Conservation (phyloP, 495 filamentous ascomycete species). For the Hyphodiscus hymeniophilus region DNA sequence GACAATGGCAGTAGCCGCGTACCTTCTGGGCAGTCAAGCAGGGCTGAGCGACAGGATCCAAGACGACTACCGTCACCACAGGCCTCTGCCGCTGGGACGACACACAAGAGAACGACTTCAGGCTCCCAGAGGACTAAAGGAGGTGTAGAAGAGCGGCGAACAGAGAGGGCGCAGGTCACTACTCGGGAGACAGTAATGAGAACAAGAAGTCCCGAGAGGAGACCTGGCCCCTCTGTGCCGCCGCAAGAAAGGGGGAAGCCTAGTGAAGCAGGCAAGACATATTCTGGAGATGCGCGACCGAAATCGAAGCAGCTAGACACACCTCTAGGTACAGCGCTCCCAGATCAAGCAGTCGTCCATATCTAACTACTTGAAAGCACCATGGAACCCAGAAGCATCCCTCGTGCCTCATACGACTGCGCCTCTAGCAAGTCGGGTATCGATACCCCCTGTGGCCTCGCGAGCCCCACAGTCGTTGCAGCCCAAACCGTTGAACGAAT, state of each 20-base stretch:
- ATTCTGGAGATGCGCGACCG: conserved; percentile 17
- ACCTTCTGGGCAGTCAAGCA: conserved; percentile 11
- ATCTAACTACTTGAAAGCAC: conserved; percentile 10
- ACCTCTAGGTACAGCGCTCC: conserved; percentile 15
- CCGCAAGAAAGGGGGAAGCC: conserved; percentile 7
- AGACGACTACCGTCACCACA: conserved; percentile 20
- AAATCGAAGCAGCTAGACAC: conserved; percentile 11
- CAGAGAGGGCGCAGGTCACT: conserved; percentile 49
- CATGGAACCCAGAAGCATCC: conserved; percentile 76
- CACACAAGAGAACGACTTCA: conserved; percentile 20
- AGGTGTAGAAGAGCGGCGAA: conserved; percentile 24
- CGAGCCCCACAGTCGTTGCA: conserved; percentile 61
- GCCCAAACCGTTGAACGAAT: conserved; percentile 59
- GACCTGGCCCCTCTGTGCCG: conserved; percentile 31
- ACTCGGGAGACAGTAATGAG: conserved; percentile 57
- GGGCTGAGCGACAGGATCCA: conserved; percentile 14
- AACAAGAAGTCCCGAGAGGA: conserved; percentile 58
- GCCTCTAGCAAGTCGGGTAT: conserved; percentile 79
- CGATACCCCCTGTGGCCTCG: conserved; percentile 70
- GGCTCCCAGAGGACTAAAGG: conserved; percentile 15
- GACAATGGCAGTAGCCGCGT: conserved; percentile 21
- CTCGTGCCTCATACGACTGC: conserved; percentile 80
- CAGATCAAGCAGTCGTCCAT: background rate
- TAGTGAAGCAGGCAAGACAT: conserved; percentile 5
- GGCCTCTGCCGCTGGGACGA: conserved; percentile 7